Base-by-base conservation (phyloP, 2,329 filamentous ascomycete genomes). In the Fusarium buxicola region DNA sequence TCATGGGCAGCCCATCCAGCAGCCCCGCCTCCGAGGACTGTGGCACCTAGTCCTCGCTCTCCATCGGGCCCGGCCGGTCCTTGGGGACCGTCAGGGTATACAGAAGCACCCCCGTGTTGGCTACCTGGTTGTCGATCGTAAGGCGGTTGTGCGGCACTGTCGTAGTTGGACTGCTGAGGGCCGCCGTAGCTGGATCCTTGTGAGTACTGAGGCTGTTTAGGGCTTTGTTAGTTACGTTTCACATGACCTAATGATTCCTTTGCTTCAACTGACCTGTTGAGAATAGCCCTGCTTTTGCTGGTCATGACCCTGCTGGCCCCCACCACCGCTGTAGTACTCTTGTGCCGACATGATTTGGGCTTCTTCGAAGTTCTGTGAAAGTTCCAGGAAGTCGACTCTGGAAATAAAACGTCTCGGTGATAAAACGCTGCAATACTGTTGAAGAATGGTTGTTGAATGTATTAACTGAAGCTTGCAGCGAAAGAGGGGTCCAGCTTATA, bases 11-110 rank as follows among this genome's bases (percentile, higher is more conserved):
- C 73, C 64, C 79, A 84, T 7, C 80, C 82, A 18, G 81, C 83
- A 2, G 77, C 81, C 36, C 78, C 80, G 12, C 80, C 78, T 30
- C 82, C 82, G 2, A 81, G 57, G 13, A 85, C 63, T 8, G 81
- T 79, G 4, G 82, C 80, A 5, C 82, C 82, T 3, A 85, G 74
- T n/a, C 83, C 83, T 40, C 82, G 79, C 27, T 85, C 82, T 4
- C 72, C 69, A 16, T 73, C 66, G 4, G 56, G 66, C 4, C 71
- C 68, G 35, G 68, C 63, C 4, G 54, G 61, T 7, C 66, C 67
- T 7, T 58, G 57, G 0, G 58, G 49, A 12, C 56, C 58, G 8
- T 55, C 57, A 5, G 55, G 60, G 27, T 68, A 69, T 27, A 57
- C 55, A 8, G 58, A 60, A 6, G 59, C 36, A 11, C 25, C 50